Percentiles rank a stretch among this genome's conserved stretches.
Conservation (phyloP, 2,329 filamentous ascomycete genomes). For the Ilyonectria mors-panacis region DNA sequence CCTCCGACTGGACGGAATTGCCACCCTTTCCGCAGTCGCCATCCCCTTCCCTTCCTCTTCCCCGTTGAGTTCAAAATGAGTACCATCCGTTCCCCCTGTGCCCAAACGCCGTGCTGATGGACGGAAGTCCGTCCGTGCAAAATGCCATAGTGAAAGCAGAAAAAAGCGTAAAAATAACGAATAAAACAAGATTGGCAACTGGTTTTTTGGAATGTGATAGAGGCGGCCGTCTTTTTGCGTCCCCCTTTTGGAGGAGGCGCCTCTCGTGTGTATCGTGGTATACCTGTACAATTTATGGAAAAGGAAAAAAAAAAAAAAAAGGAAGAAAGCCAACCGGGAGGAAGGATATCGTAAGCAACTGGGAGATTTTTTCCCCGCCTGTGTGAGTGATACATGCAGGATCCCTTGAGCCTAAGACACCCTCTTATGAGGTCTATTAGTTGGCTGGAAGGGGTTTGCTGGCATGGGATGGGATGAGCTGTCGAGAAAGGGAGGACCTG, state of each 20-base stretch:
- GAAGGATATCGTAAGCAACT: slow-evolving; percentile 25
- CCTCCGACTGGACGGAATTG: slow-evolving; percentile 32
- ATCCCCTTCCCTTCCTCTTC: slow-evolving; percentile 22
- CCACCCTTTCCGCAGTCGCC: slow-evolving; percentile 36
- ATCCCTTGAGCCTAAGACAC: slow-evolving; percentile 29
- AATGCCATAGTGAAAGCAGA: slow-evolving; percentile 41
- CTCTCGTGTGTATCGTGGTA: slow-evolving; percentile 49
- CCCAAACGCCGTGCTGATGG: slow-evolving; percentile 53
- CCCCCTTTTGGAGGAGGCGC: slow-evolving; percentile 32
- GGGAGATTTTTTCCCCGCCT: slow-evolving; percentile 26
- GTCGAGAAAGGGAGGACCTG: slow-evolving; percentile 17
- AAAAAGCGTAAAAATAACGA: slow-evolving; percentile 34
- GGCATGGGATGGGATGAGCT: slow-evolving; percentile 3
- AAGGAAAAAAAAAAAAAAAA: slow-evolving; percentile 32
- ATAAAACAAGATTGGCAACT: slow-evolving; percentile 36
- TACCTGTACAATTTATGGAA: slow-evolving; percentile 50
- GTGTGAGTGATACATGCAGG: slow-evolving; percentile 18
- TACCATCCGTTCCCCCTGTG: slow-evolving; percentile 38
- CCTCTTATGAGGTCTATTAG: slow-evolving; percentile 33
- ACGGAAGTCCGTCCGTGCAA: slow-evolving; percentile 39
- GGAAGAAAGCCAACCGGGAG: slow-evolving; percentile 30
- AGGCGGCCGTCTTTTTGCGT: slow-evolving; percentile 33
- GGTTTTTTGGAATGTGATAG: slow-evolving; percentile 37
- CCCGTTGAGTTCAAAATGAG: slow-evolving; percentile 34
- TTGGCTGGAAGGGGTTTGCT: slow-evolving; percentile 16